These are phyloP conservation scores for Colletotrichum sublineola DNA, from an alignment of 2,329 filamentous ascomycete species.

Conservation along the genomic window DNA sequence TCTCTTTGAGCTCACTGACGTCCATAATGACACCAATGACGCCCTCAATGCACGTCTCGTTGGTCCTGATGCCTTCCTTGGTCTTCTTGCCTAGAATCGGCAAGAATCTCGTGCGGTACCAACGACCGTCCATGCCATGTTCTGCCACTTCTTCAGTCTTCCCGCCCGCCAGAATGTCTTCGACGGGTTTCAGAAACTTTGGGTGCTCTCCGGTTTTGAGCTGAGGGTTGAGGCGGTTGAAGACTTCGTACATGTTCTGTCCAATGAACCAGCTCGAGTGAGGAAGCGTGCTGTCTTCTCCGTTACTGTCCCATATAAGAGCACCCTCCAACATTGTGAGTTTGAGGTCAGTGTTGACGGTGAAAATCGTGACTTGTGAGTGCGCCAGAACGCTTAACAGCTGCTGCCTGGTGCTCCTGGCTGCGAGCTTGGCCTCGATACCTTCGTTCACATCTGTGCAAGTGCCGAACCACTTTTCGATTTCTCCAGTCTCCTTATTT, in stretches of 20 bases:
- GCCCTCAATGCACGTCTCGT: constrained; percentile 71
- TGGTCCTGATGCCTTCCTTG: constrained; percentile 60
- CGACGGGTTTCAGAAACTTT: constrained; percentile 69
- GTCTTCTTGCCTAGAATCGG: constrained; percentile 72
- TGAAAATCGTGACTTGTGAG: constrained; percentile 81
- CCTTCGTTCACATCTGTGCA: constrained; percentile 85
- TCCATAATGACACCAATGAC: constrained; percentile 86
- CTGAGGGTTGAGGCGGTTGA: constrained; percentile 63
- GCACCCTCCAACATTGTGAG: constrained; percentile 80
- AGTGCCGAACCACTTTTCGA: constrained; percentile 86
- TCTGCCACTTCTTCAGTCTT: constrained; percentile 73
- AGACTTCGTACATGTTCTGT: constrained; percentile 74
- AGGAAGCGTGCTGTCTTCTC: constrained; percentile 47
- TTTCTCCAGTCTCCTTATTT: constrained; percentile 74
- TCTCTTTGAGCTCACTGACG: constrained; percentile 77
- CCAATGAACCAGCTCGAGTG: constrained; percentile 68
- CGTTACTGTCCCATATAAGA: constrained; percentile 66
- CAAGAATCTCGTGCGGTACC: constrained; percentile 79
- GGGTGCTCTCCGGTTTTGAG: constrained; percentile 59
- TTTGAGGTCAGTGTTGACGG: constrained; percentile 71
- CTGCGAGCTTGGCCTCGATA: constrained; percentile 75
- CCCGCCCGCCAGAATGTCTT: constrained; percentile 74
- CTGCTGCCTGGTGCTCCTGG: constrained; percentile 76
- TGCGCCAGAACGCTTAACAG: constrained; percentile 80
- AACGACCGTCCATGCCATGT: constrained; percentile 70